Conservation (phyloP, 1,284 basidiomycete species). For the Naganishia albida region DNA sequence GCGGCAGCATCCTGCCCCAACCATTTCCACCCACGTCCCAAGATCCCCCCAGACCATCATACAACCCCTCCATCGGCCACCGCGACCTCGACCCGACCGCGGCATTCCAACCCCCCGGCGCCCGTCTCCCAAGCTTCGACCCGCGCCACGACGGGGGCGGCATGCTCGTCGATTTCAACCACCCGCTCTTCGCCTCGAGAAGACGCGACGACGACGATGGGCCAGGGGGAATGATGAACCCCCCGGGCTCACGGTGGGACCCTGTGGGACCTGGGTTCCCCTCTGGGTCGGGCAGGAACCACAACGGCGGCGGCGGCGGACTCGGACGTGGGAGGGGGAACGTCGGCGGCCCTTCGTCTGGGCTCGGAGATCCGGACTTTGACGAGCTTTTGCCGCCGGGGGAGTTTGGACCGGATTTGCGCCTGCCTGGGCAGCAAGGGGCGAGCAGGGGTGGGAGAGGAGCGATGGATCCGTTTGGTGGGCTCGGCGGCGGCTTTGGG, state of each 20-base stretch:
- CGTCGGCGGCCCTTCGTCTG: conserved; percentile 42
- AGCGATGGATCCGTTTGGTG: conserved; percentile 31
- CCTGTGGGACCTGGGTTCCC: conserved; percentile 55
- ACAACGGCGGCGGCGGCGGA: conserved; percentile 5
- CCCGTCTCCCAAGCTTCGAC: conserved; percentile 34
- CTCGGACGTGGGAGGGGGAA: conserved; percentile 10
- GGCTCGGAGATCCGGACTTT: conserved; percentile 46
- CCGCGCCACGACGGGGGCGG: conserved; percentile 49
- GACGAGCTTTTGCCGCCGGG: conserved; percentile 53
- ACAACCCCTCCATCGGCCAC: conserved; percentile 55
- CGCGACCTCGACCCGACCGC: conserved; percentile 59
- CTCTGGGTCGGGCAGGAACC: conserved; percentile 25
- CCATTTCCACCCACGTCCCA: conserved; percentile 5
- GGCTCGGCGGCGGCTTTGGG: conserved; percentile 35
- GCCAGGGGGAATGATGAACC: conserved; percentile 49
- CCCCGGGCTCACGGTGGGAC: conserved; percentile 59
- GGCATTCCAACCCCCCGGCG: conserved; percentile 42
- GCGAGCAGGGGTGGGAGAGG: conserved; percentile 36
- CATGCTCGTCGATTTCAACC: conserved; percentile 59
- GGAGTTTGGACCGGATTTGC: conserved; percentile 49
- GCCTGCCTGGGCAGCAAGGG: conserved; percentile 35
- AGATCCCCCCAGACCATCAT: conserved; percentile 36
- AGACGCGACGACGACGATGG: conserved; percentile 39
- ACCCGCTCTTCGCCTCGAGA: conserved; percentile 56
- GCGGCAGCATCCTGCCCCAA: conserved; percentile 37